A percentile compares a stretch with the other conserved stretches of the same genome.
phyloP scores from a whole-genome alignment of 2,329 filamentous ascomycete species.

The Emmonsiellopsis sp. region DNA sequence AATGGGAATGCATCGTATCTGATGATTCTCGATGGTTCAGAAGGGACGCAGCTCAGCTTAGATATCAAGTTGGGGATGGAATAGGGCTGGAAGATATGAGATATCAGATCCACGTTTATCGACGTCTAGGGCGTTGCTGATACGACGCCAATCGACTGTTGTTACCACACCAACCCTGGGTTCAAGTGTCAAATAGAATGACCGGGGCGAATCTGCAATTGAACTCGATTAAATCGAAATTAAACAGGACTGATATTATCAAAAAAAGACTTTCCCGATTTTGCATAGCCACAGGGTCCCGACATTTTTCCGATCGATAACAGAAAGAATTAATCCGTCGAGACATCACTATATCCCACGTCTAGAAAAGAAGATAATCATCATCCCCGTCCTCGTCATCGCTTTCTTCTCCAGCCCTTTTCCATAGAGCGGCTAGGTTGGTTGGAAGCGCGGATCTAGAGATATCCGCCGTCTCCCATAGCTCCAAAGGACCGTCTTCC shows the following conservation, averaged over 20 bases:
- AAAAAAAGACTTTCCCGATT: no score
- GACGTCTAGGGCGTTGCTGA: slow-evolving; percentile 21
- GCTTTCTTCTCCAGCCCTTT: background rate
- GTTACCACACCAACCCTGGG: no score
- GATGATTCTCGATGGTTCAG: slow-evolving; percentile 83
- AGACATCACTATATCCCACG: background rate
- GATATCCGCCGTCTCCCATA: background rate
- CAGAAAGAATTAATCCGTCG: background rate
- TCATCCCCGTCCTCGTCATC: background rate
- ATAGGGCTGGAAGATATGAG: slow-evolving; percentile 89
- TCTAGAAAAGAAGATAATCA: slow-evolving; percentile 2
- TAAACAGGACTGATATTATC: no score
- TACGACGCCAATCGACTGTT: background rate
- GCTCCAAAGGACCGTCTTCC: slow-evolving; percentile 1
- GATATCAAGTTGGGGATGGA: slow-evolving; percentile 79
- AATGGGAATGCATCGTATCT: slow-evolving; percentile 66
- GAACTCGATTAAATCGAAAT: no score
- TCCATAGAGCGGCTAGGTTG: slow-evolving; percentile 5
- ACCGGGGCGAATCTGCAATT: no score
- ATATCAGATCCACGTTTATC: slow-evolving; percentile 82
- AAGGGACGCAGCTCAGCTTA: slow-evolving; percentile 49
- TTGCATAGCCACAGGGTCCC: no score
- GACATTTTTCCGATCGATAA: background rate
- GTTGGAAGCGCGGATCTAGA: slow-evolving; percentile 1
- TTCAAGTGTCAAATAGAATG: no score